phyloP scores from a whole-genome alignment of 2,329 filamentous ascomycete species.

The Fusarium pseudoanthophilum region DNA sequence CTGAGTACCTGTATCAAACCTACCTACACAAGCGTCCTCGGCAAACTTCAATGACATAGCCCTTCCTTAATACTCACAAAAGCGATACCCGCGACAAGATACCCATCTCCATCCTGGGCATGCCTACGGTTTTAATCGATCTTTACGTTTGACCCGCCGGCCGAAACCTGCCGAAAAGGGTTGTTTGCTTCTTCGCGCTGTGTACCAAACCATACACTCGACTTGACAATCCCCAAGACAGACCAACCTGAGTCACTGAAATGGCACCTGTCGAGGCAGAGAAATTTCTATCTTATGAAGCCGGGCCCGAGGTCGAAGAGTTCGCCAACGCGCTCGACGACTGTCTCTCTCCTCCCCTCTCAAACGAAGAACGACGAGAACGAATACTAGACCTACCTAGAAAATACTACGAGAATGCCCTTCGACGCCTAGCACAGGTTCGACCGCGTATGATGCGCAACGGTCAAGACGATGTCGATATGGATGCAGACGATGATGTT shows the following conservation, averaged over 20 bases:
- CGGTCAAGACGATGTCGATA: conserved; percentile 60
- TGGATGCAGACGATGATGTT: conserved; percentile 66
- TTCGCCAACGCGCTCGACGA: conserved; percentile 87
- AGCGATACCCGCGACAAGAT: conserved; percentile 13
- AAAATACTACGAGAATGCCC: conserved; percentile 68
- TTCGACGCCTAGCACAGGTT: conserved; percentile 47
- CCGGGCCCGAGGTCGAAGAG: conserved; percentile 84
- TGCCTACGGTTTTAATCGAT: conserved; percentile 39
- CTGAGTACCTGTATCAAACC: conserved; percentile 23
- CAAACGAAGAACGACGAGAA: conserved; percentile 66
- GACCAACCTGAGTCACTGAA: neutral
- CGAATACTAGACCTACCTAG: conserved; percentile 72
- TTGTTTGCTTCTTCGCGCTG: conserved; percentile 26
- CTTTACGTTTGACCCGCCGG: conserved; percentile 40
- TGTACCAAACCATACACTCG: neutral
- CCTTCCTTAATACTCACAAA: conserved; percentile 1
- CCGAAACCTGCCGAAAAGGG: conserved; percentile 43
- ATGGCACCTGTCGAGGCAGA: conserved; percentile 32
- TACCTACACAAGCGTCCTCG: conserved; percentile 21
- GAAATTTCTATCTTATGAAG: conserved; percentile 28
- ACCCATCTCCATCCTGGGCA: conserved; percentile 29
- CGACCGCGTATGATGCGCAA: conserved; percentile 45
- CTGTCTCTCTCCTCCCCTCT: conserved; percentile 66
- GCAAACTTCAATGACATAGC: conserved; percentile 16
- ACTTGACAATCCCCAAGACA: neutral